Percentiles rank a stretch among this genome's conserved stretches.
phyloP scores from a whole-genome alignment of 228 moss, liverwort and hornwort species.

The Sphagnum fallax region DNA sequence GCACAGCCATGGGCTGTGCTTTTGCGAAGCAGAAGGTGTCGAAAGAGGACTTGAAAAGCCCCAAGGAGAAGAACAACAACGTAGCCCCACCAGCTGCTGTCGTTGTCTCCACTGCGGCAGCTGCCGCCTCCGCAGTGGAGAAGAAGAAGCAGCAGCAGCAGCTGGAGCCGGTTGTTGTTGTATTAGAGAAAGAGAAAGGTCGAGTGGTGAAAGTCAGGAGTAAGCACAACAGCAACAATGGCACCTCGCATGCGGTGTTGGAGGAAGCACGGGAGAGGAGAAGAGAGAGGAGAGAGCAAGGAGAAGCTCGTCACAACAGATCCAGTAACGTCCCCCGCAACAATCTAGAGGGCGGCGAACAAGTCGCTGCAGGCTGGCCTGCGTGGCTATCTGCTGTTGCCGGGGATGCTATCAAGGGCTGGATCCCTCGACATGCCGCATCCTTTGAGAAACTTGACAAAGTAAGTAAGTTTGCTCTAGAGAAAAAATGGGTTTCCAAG shows the following conservation, averaged over 20 bases:
- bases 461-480: constrained; percentile 16
- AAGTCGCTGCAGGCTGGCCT: constrained; percentile 69
- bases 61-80: constrained; percentile 36
- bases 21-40: constrained; percentile 47
- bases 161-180: constrained; percentile 11
- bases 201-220: constrained; percentile 32
- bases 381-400: constrained; percentile 60
- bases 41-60: constrained; percentile 44
- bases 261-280: constrained; percentile 35
- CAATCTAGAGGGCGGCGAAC: constrained; percentile 52
- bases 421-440: constrained; percentile 66
- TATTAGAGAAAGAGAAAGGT: constrained; percentile 45
- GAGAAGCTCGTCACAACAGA: constrained; percentile 35
- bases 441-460: constrained; percentile 69
- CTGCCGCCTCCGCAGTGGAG: constrained; percentile 45
- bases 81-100: constrained; percentile 28
- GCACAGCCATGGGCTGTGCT: constrained; percentile 71
- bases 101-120: constrained; percentile 10
- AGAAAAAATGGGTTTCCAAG: too few species aligned
- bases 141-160: constrained; percentile 51
- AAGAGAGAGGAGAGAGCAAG: constrained; percentile 16
- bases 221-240: constrained; percentile 42
- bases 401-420: constrained; percentile 66
- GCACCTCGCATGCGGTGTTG: constrained; percentile 18
- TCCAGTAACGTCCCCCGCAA: constrained; percentile 39